Evolutionary conservation across 495 filamentous ascomycete genomes (phyloP), one percentile per base, ranked within the genome.

Genomic region (Podospora conica): DNA sequence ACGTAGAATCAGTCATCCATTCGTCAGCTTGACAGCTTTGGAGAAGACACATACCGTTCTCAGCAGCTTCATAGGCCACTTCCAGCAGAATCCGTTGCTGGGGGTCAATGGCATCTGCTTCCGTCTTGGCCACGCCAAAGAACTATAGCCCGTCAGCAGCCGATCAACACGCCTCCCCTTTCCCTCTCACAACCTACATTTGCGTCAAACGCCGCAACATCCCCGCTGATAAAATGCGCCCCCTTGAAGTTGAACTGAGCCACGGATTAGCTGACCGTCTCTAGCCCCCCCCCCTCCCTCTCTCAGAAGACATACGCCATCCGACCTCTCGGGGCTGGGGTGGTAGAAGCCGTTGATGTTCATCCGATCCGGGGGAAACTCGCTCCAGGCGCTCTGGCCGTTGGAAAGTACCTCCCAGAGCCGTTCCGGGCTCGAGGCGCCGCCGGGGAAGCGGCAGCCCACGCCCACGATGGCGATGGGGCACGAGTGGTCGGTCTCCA

Each of bases 61-160:
- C 91, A 3, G 94, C 79, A 3, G 91, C 91, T 66, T 93, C 90
- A 67, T 92, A 94, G 0, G 89, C 88, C 55, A 88, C 91, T 53
- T 90, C 84, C 8, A 95, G 79, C 1, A 90, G 87, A 40, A 92
- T 75, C 22, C 91, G 85, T 70, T 92, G 91, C 69, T 91, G 90
- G 7, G 91, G 91, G 71, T 94, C 91, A 55, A 69, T 69, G 15
- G 59, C 55, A 21, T 90, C 87, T 53, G 92, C 88, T 55, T 87
- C 85, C 6, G 77, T 73, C 5, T 81, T 74, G 5, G 80, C 83
- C 27, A 88, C 81, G 6, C 77, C 78, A 72, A 89, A 89, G 75
- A 89, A 89, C 9, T 75, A 69, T 0, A 12, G n/a, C n/a, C 24
- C 21, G 25, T 27, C 29, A 10, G 12, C 12, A 3, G 7, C n/a